Evolutionary conservation across 495 filamentous ascomycete species (phyloP).

Genomic region (Rusavskia elegans): DNA sequence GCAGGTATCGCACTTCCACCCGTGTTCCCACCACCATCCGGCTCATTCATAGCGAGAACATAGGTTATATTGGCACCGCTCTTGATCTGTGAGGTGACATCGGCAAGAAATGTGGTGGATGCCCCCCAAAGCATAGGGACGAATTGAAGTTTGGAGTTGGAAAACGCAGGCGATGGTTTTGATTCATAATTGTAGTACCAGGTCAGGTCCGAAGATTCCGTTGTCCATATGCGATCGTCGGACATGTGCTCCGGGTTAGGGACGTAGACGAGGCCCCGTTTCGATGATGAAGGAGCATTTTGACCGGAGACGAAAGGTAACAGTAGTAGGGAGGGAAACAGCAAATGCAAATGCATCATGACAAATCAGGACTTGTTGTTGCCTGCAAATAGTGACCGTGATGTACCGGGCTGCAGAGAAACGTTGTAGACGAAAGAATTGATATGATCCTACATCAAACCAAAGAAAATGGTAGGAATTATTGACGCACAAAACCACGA

Average conservation of each 20-base stretch:
- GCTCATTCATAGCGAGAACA: slow-evolving; percentile 63
- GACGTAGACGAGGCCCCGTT: slow-evolving; percentile 57
- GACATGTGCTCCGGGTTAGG: slow-evolving; percentile 27
- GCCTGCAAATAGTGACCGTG: too few species aligned
- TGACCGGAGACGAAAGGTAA: not conserved
- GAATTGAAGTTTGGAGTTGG: slow-evolving; percentile 39
- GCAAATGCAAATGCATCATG: not conserved
- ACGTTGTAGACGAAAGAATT: too few species aligned
- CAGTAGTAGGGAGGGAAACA: not conserved
- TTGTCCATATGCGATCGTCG: slow-evolving; percentile 46
- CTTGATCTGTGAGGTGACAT: slow-evolving; percentile 32
- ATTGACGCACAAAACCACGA: too few species aligned
- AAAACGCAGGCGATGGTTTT: slow-evolving; percentile 33
- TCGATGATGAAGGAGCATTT: slow-evolving; percentile 28
- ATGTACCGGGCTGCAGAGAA: too few species aligned
- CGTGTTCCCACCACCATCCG: slow-evolving; percentile 31
- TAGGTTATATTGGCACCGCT: slow-evolving; percentile 42
- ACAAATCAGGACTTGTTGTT: too few species aligned
- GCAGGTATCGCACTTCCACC: slow-evolving; percentile 47
- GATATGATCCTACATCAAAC: too few species aligned
- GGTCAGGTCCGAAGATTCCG: slow-evolving; percentile 37
- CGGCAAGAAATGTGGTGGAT: slow-evolving; percentile 36
- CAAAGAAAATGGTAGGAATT: too few species aligned
- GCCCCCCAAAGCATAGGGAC: slow-evolving; percentile 71
- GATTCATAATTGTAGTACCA: slow-evolving; percentile 72